phyloP scores from a whole-genome alignment of 441 rosid species.

The Erodium moschatum region DNA sequence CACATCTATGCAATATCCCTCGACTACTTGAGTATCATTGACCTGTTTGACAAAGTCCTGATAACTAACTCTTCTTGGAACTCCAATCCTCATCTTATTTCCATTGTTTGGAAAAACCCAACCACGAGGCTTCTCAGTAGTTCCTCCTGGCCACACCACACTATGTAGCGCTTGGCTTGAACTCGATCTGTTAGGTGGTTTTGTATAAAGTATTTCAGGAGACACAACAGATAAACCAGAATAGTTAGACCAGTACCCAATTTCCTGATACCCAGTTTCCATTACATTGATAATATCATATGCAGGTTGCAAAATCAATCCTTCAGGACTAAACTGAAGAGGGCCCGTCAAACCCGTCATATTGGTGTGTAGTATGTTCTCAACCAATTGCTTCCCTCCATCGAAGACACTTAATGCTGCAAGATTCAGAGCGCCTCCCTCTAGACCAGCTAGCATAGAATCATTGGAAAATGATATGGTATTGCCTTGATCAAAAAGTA shows the following conservation, averaged over 20 bases:
- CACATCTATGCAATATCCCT: too few relatives aligned
- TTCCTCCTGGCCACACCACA: too few relatives aligned
- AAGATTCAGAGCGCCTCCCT: constrained; percentile 48
- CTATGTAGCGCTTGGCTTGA: constrained; percentile 33
- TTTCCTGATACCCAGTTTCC: constrained; percentile 50
- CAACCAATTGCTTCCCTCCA: constrained; percentile 49
- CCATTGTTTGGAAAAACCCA: too few relatives aligned
- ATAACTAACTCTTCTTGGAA: too few relatives aligned
- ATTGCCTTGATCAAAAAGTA: constrained; percentile 53
- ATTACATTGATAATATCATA: constrained; percentile 67
- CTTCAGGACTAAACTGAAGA: constrained; percentile 41
- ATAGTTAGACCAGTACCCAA: constrained; percentile 72
- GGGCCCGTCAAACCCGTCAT: constrained; percentile 65
- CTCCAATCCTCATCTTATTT: too few relatives aligned
- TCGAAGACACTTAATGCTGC: constrained; percentile 61
- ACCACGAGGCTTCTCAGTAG: too few relatives aligned
- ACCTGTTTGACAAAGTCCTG: too few relatives aligned
- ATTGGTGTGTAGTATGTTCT: constrained; percentile 43
- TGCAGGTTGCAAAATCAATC: constrained; percentile 55
- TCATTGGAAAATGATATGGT: constrained; percentile 54
- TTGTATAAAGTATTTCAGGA: constrained; percentile 47
- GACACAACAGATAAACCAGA: constrained; percentile 48
- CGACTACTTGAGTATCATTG: too few relatives aligned
- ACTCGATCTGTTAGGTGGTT: constrained; percentile 37
- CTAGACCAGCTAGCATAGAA: constrained; percentile 27